Percentiles rank a stretch among this genome's conserved stretches.
Conservation (phyloP, 75 land plant genomes). For the Pinus albicaulis region DNA sequence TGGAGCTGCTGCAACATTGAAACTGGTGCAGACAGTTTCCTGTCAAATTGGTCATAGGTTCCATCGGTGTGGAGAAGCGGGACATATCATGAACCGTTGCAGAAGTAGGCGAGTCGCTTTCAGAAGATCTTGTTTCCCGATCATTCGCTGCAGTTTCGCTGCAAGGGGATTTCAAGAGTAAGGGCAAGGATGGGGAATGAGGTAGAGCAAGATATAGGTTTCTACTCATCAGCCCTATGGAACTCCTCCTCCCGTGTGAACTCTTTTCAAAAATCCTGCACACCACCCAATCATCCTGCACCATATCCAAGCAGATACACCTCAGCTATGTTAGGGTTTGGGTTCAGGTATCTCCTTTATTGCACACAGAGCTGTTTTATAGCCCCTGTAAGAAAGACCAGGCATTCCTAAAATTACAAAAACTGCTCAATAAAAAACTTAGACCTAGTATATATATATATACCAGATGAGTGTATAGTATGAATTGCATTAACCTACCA, state of each 20-base stretch:
- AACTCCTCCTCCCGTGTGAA: constrained; percentile 18
- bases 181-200: neutral
- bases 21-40: neutral
- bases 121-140: neutral
- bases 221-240: neutral
- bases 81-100: neutral
- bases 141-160: neutral
- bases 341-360: too few species aligned
- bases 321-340: too few species aligned
- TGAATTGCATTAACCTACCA: constrained; percentile 14
- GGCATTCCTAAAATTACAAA: neutral
- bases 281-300: constrained; percentile 64
- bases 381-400: neutral
- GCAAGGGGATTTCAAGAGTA: neutral
- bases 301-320: neutral
- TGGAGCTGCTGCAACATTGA: neutral
- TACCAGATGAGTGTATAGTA: too few species aligned
- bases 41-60: neutral
- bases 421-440: neutral
- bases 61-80: constrained; percentile 1
- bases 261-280: constrained; percentile 61
- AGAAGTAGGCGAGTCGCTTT: neutral
- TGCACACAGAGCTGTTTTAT: too few species aligned
- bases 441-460: too few species aligned
- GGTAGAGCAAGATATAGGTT: neutral